phyloP scores from a whole-genome alignment of 106 monocot genomes.

The Dioscorea dumetorum region DNA sequence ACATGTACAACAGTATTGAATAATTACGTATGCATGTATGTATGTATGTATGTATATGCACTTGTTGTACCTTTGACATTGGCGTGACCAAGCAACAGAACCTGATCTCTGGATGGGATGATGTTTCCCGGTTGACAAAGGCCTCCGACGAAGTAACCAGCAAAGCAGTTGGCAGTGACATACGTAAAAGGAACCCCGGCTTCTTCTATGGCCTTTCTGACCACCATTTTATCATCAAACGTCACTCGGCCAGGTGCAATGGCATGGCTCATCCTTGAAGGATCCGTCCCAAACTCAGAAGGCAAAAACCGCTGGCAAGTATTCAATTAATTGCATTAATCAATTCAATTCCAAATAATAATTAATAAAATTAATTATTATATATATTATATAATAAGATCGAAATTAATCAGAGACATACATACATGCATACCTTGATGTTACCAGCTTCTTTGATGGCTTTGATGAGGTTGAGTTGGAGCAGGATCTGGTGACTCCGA shows the following conservation, averaged over 20 bases:
- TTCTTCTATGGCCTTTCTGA: slow-evolving; percentile 45
- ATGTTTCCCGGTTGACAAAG: slow-evolving; percentile 34
- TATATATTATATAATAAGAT: too few species aligned
- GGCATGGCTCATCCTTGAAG: slow-evolving; percentile 46
- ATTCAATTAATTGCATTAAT: not conserved
- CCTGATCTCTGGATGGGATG: slow-evolving; percentile 33
- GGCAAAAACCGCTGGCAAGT: slow-evolving; percentile 43
- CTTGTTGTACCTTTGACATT: slow-evolving; percentile 37
- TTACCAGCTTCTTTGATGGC: slow-evolving; percentile 66
- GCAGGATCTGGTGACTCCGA: slow-evolving; percentile 52
- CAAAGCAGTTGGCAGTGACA: slow-evolving; percentile 47
- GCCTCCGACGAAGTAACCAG: slow-evolving; percentile 55
- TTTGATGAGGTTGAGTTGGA: slow-evolving; percentile 60
- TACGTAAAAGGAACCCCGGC: slow-evolving; percentile 54
- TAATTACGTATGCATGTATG: too few species aligned
- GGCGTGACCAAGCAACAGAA: slow-evolving; percentile 35
- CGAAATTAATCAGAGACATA: not conserved
- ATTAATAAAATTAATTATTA: too few species aligned
- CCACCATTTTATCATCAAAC: slow-evolving; percentile 55
- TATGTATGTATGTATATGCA: not conserved
- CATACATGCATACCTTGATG: slow-evolving; percentile 28
- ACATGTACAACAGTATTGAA: too few species aligned
- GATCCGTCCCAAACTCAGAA: slow-evolving; percentile 61
- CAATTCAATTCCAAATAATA: too few species aligned
- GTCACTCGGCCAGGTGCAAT: slow-evolving; percentile 30